Evolutionary conservation across 768 basidiomycete species (phyloP).

Genomic region (Trametes villosa): DNA sequence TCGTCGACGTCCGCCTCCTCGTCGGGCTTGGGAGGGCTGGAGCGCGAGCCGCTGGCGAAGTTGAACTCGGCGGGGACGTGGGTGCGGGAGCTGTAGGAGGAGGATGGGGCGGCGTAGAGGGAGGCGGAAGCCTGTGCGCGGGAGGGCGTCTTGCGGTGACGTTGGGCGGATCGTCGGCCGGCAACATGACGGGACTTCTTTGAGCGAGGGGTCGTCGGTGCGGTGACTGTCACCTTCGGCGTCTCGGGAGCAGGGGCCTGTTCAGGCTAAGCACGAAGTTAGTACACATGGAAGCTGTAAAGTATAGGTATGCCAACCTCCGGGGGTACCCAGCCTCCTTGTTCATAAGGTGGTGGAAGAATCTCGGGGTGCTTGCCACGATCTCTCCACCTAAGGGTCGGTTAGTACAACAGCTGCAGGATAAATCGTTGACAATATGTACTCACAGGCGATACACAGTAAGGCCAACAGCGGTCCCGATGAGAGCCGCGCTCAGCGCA

Average conservation of each 20-base stretch:
- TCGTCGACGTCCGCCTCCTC: constrained; percentile 49
- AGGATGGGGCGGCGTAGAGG: constrained; percentile 28
- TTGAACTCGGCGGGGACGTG: constrained; percentile 47
- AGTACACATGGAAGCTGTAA: background rate
- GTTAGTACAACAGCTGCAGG: background rate
- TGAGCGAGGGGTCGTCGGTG: constrained; percentile 41
- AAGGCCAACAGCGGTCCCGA: constrained; percentile 85
- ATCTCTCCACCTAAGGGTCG: constrained; percentile 69
- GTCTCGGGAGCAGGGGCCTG: constrained; percentile 14
- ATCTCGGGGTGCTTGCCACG: constrained; percentile 60
- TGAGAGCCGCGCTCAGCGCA: constrained; percentile 82
- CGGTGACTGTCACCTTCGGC: constrained; percentile 36
- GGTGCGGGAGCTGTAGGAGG: constrained; percentile 32
- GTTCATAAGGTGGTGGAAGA: constrained; percentile 61
- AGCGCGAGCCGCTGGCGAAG: constrained; percentile 33
- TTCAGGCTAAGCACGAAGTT: background rate
- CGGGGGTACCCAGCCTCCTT: constrained; percentile 57
- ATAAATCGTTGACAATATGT: background rate
- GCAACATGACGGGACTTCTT: constrained; percentile 42
- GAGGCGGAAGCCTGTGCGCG: constrained; percentile 26
- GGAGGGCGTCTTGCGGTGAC: constrained; percentile 43
- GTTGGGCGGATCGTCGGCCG: constrained; percentile 41
- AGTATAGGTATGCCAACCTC: constrained; percentile 29
- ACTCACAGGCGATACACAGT: constrained; percentile 87
- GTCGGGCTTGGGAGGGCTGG: constrained; percentile 29